Conservation (phyloP, 176 grass and related monocot genomes). For the Musa acuminata region DNA sequence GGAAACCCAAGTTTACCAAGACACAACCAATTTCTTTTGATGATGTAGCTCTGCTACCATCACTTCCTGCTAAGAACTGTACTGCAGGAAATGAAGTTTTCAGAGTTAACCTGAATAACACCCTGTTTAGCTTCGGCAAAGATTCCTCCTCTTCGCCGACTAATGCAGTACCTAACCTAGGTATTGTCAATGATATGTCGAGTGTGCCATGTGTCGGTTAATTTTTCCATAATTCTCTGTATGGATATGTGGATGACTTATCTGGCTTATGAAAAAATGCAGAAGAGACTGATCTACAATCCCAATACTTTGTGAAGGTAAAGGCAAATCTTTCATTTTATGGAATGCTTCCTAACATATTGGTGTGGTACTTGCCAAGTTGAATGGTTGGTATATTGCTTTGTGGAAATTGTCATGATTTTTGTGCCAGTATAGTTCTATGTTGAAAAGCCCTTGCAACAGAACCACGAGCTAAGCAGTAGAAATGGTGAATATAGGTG, state of each 20-base stretch:
- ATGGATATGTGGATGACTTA: conserved; percentile 75
- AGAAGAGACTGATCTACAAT: conserved; percentile 60
- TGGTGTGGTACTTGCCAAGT: neutral
- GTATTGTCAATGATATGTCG: conserved; percentile 42
- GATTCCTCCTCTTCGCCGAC: conserved; percentile 73
- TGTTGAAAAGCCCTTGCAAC: neutral
- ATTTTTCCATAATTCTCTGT: conserved; percentile 65
- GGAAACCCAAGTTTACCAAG: conserved; percentile 70
- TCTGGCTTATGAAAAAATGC: conserved; percentile 61
- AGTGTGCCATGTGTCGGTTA: conserved; percentile 42
- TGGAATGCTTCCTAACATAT: neutral
- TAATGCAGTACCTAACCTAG: conserved; percentile 65
- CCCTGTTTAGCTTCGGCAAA: conserved; percentile 54
- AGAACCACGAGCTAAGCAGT: neutral
- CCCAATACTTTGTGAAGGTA: conserved; percentile 86
- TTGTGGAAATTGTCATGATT: neutral
- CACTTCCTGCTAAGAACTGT: conserved; percentile 57
- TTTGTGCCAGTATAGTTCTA: neutral
- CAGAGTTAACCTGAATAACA: conserved; percentile 51
- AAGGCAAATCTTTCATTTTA: conserved; percentile 12
- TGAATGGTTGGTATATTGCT: conserved; percentile 7
- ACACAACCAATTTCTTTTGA: conserved; percentile 71
- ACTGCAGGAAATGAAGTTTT: conserved; percentile 47
- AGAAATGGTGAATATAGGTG: neutral
- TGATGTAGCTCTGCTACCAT: conserved; percentile 47